phyloP scores from a whole-genome alignment of 2,329 filamentous ascomycete species.

The Macroventuria anomochaeta region DNA sequence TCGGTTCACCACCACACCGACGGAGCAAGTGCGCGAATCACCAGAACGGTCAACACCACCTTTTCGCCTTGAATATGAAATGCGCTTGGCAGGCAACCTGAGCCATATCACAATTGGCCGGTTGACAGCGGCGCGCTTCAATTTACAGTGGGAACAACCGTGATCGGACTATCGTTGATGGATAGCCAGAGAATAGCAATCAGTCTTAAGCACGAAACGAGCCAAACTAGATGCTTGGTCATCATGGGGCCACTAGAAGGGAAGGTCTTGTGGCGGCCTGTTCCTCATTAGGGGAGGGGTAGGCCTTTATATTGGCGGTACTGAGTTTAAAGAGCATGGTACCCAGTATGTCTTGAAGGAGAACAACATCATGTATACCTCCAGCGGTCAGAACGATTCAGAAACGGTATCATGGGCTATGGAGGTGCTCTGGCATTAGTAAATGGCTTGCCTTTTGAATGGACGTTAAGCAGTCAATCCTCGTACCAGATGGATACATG shows the following conservation, averaged over 20 bases:
- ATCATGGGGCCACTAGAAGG: neutral
- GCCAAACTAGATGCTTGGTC: constrained; percentile 3
- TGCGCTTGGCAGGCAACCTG: neutral
- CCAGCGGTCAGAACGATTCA: neutral
- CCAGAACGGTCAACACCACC: constrained; percentile 1
- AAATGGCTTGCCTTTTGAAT: constrained; percentile 52
- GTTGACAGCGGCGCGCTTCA: neutral
- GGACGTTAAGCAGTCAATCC: constrained; percentile 37
- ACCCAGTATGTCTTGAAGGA: constrained; percentile 2
- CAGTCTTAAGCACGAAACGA: neutral
- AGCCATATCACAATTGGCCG: neutral
- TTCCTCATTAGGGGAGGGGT: neutral
- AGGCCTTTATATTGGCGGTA: neutral
- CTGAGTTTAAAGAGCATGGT: constrained; percentile 3
- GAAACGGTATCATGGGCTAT: constrained; percentile 14
- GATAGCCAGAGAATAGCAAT: neutral
- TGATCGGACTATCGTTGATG: neutral
- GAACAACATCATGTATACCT: neutral
- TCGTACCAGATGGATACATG: constrained; percentile 51
- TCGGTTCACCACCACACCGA: constrained; percentile 1
- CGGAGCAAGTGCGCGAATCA: constrained; percentile 1
- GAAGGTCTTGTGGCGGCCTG: neutral
- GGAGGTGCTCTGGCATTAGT: constrained; percentile 49
- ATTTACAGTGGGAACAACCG: neutral
- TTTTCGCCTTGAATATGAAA: constrained; percentile 1